Base-by-base conservation (phyloP, 1,284 basidiomycete species). In the Tylopilus orsonianus region DNA sequence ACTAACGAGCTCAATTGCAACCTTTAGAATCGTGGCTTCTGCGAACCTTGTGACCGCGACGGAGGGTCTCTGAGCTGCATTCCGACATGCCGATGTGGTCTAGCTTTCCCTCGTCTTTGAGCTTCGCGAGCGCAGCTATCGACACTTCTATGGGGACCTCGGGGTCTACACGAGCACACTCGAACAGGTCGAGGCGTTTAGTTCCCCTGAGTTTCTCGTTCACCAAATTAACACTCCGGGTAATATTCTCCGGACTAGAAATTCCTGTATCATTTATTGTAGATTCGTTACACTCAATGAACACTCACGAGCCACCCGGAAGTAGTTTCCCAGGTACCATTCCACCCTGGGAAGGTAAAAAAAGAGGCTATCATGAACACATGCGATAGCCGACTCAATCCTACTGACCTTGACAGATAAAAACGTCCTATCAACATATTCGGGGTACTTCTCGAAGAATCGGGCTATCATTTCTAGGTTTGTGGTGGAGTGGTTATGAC, bases 61-160 rank as follows among this genome's bases (percentile, higher is more conserved):
- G 67, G 16, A 83, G 61, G 0, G 78, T 79, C n/a, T 65, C 70
- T 5, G 75, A 75, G 2, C 65, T 71, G 49, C 71, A 74, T 58
- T 83, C 81, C n/a, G 75, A 80, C 46, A 80, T 59, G 0, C 78
- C 79, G 23, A 81, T 74, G 52, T 75, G 71, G 41, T 71, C 70
- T 47, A 77, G 70, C 52, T 76, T 74, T 16, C 77, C 77, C 33
- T 71, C 70, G 0, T 60, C 60, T 39, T 66, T 63, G 39, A 75
- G 61, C 8, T 57, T 58, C 0, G 50, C 62, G 10, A 75, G 63
- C 0, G 56, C 56, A 18, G 54, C 44, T 35, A 71, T 68, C 13
- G 63, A 52, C 19, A 68, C 64, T 49, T 75, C 73, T 32, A 76
- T 60, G 2, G 72, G 45, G 14, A 69, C 48, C 0, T 56, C 66